Evolutionary conservation across 2,329 filamentous ascomycete genomes (phyloP).

Genomic region (Eurotiales sp.): DNA sequence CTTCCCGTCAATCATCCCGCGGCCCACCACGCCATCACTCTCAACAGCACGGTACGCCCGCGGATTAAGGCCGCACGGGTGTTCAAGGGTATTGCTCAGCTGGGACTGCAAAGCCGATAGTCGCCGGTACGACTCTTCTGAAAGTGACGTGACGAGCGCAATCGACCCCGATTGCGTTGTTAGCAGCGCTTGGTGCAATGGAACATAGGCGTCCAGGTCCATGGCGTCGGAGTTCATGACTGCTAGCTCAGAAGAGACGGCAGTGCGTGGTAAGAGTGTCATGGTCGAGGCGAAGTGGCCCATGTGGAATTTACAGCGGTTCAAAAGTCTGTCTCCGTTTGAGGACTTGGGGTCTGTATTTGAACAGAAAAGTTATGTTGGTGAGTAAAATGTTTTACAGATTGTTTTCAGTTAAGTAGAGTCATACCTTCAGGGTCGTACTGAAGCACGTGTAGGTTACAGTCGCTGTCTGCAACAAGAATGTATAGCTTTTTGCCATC

Average conservation of each 20-base stretch:
- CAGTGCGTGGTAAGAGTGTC: conserved; percentile 68
- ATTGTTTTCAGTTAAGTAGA: neutral
- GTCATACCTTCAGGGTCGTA: conserved; percentile 88
- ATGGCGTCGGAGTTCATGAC: conserved; percentile 35
- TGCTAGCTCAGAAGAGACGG: conserved; percentile 42
- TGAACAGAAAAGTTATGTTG: neutral
- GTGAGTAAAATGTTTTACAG: neutral
- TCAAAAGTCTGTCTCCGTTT: conserved; percentile 80
- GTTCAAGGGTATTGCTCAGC: conserved; percentile 69
- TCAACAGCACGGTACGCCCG: conserved; percentile 66
- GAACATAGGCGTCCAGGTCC: conserved; percentile 31
- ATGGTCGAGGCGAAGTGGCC: conserved; percentile 74
- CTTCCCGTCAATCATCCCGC: conserved; percentile 74
- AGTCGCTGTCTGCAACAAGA: conserved; percentile 76
- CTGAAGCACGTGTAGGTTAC: conserved; percentile 82
- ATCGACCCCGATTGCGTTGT: conserved; percentile 73
- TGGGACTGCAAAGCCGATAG: conserved; percentile 78
- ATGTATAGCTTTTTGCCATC: conserved; percentile 79
- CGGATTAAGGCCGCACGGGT: conserved; percentile 77
- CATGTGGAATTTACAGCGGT: conserved; percentile 81
- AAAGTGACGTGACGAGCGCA: conserved; percentile 70
- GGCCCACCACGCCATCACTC: conserved; percentile 48
- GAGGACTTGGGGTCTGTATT: conserved; percentile 81
- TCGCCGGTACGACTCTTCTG: conserved; percentile 77
- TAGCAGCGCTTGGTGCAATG: conserved; percentile 59